phyloP scores from a whole-genome alignment of 2,329 filamentous ascomycete genomes.

The Sordariomycetes sp. region DNA sequence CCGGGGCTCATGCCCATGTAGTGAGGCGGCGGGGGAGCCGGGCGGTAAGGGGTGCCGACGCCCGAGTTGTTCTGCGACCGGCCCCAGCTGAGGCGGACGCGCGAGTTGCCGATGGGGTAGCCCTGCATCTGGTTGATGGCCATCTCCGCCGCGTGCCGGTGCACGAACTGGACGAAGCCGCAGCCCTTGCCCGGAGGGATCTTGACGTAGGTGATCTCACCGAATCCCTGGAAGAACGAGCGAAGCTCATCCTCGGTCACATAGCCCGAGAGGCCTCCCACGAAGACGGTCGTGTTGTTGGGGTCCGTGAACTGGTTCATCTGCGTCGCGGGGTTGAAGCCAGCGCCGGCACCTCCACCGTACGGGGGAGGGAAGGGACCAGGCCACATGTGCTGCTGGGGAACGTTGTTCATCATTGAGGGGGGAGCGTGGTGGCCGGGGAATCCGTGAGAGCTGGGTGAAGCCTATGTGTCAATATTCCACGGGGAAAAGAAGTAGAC shows the following conservation, averaged over 20 bases:
- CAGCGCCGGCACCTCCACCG: constrained; percentile 12
- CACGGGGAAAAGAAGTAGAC: neutral
- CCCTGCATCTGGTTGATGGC: constrained; percentile 99
- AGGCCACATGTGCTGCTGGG: constrained; percentile 31
- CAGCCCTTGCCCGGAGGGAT: constrained; percentile 98
- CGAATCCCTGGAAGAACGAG: constrained; percentile 99
- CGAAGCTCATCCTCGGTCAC: constrained; percentile 99
- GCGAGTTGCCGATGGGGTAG: constrained; percentile 97
- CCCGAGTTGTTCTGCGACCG: constrained; percentile 99
- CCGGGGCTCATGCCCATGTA: constrained; percentile 34
- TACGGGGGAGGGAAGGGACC: constrained; percentile 15
- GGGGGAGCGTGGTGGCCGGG: constrained; percentile 24
- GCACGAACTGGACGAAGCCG: constrained; percentile 97
- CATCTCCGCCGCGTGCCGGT: constrained; percentile 98
- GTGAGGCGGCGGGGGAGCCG: constrained; percentile 58
- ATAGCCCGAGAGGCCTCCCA: constrained; percentile 91
- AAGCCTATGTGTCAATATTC: neutral
- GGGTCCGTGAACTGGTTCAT: constrained; percentile 99
- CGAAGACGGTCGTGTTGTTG: constrained; percentile 98
- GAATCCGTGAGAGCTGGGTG: constrained; percentile 17
- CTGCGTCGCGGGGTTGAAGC: constrained; percentile 33
- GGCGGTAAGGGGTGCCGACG: constrained; percentile 91
- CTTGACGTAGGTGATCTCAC: constrained; percentile 99
- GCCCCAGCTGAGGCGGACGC: constrained; percentile 94
- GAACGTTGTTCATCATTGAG: constrained; percentile 31